Evolutionary conservation across 257 asterid genomes (phyloP), one percentile per base, ranked within the genome.

Genomic region (Dorcoceras hygrometricum): DNA sequence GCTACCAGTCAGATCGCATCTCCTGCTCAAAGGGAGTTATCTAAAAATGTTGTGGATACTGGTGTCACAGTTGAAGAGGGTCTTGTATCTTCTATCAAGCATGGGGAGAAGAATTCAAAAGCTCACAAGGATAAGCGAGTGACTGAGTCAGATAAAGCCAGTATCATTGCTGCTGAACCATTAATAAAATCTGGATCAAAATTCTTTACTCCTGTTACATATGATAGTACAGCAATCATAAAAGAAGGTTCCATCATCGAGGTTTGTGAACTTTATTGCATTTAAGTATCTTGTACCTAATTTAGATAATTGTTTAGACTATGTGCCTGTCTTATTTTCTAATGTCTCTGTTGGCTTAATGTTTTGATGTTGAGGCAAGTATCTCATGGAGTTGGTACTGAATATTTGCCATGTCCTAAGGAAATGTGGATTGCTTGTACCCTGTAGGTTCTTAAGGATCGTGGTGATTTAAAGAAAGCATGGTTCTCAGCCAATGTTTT

Each of bases 401-500:
- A 22, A 57, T 63, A 59, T 31, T 48, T 57, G 26, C 23, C 58
- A 48, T 65, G 57, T 72, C 18, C 20, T 75, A 36, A 66, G 43
- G 56, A 56, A 62, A 57, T 68, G 22, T 62, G 56, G 60, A 71
- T 71, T 62, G 61, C 54, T 73, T 69, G 4, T 43, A 58, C 54
- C 28, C 59, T 81, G 65, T 80, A 95, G 99, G 96, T 95, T 78
- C 89, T 81, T 62, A 95, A 81, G 74, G 94, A 84, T 66, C 72
- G 70, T 71, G 96, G 86, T 27, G 83, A 81, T 67, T 76, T 72
- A 48, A 87, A 81, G 75, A 82, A 75, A 39, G 97, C 83, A 43
- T 95, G 99, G 99, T 87, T 82, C 82, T 63, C 87, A 31, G 99
- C 94, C 57, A 83, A 68, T 27, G 83, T 91, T 57, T 65, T 80